Percentiles rank a stretch among this genome's conserved stretches.
Conservation (phyloP, 805 yeast species). For the Groenewaldozyma salmanticensis region DNA sequence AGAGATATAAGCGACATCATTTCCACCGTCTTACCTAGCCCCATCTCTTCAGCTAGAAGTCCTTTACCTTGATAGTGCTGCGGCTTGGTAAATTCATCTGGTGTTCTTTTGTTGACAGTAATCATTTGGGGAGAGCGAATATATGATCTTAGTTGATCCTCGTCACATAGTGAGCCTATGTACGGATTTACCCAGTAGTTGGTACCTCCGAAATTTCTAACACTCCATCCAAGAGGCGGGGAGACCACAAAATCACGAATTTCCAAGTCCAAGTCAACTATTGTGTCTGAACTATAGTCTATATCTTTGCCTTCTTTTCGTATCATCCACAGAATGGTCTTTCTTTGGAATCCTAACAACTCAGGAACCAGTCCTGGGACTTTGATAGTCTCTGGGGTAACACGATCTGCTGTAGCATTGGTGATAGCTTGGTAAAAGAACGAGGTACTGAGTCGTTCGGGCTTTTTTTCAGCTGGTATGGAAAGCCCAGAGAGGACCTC, state of each 20-base stretch:
- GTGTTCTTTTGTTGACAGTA: too few relatives aligned
- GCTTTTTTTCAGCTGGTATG: too few relatives aligned
- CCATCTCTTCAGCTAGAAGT: conserved; percentile 91
- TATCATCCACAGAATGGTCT: conserved; percentile 30
- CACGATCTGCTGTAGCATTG: too few relatives aligned
- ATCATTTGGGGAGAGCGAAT: conserved; percentile 1
- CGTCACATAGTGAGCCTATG: conserved; percentile 11
- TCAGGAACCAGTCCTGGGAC: conserved; percentile 6
- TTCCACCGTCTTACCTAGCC: conserved; percentile 91
- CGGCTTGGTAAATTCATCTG: conserved; percentile 2
- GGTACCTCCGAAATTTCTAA: conserved; percentile 7
- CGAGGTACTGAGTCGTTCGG: background rate
- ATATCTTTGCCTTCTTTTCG: conserved; percentile 26
- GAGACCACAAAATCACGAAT: conserved; percentile 15
- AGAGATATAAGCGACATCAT: conserved; percentile 53
- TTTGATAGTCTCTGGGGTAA: conserved; percentile 1
- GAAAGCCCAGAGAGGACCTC: too few relatives aligned
- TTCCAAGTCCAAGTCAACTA: conserved; percentile 17
- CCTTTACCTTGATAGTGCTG: conserved; percentile 41
- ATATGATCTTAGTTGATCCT: conserved; percentile 3
- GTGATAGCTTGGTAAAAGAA: conserved; percentile 11
- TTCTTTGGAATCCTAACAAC: conserved; percentile 27
- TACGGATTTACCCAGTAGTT: conserved; percentile 23
- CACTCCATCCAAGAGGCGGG: conserved; percentile 21
- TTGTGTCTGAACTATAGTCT: conserved; percentile 1